Evolutionary conservation across 2,329 filamentous ascomycete genomes (phyloP).

Genomic region (Claviceps humidiphila): DNA sequence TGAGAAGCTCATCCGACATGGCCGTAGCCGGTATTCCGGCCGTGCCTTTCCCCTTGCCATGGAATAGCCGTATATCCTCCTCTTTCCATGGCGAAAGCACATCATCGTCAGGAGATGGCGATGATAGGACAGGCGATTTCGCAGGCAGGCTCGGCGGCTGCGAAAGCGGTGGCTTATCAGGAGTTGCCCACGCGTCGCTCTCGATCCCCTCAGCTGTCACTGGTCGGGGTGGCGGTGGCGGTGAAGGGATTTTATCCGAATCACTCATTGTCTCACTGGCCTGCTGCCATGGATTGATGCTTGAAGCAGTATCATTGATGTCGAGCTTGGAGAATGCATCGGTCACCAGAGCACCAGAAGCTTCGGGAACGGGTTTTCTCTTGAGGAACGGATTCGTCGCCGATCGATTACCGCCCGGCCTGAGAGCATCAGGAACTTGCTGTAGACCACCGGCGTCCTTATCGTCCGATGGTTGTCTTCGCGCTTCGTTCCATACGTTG

Average conservation of each 20-base stretch:
- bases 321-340: conserved; percentile 28
- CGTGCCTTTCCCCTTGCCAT: conserved; percentile 16
- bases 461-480: conserved; percentile 5
- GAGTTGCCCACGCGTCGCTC: conserved; percentile 14
- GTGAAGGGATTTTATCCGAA: conserved; percentile 4
- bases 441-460: conserved; percentile 2
- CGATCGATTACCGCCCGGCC: conserved; percentile 19
- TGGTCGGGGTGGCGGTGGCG: conserved; percentile 8
- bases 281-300: conserved; percentile 23
- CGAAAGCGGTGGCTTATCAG: conserved; percentile 16
- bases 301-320: conserved; percentile 26
- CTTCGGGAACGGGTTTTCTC: conserved; percentile 22
- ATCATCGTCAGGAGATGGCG: conserved; percentile 25
- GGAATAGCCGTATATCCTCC: conserved; percentile 14
- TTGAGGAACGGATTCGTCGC: conserved; percentile 43
- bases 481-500: conserved; percentile 19
- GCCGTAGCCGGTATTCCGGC: conserved; percentile 10
- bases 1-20: conserved; percentile 21
- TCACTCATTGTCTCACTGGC: conserved; percentile 12
- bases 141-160: conserved; percentile 9
- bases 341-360: conserved; percentile 14
- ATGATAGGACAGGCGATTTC: conserved; percentile 21
- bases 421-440: conserved; percentile 19
- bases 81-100: conserved; percentile 25
- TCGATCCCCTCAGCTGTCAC: conserved; percentile 14